A percentile compares a stretch with the other conserved stretches of the same genome.
These are phyloP conservation scores for Apiotrichum mycotoxinovorans DNA, from an alignment of 1,284 basidiomycete genomes.

Conservation along the genomic window DNA sequence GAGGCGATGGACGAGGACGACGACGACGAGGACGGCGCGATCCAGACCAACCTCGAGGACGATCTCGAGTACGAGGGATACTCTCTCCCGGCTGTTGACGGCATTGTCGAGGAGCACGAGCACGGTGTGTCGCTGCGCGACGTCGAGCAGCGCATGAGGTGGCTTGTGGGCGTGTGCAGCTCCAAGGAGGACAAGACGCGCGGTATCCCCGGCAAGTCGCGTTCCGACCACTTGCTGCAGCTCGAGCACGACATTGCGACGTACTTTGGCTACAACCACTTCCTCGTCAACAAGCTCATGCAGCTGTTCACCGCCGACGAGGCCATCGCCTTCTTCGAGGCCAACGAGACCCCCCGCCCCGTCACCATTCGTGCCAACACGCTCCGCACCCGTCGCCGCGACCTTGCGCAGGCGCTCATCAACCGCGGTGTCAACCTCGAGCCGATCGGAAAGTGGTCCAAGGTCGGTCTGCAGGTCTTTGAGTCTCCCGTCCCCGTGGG, in stretches of 20 bases:
- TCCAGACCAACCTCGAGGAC: constrained; percentile 54
- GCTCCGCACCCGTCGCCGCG: constrained; percentile 84
- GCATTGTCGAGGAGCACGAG: constrained; percentile 74
- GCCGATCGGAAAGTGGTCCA: constrained; percentile 98
- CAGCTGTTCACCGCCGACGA: constrained; percentile 89
- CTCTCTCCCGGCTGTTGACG: constrained; percentile 73
- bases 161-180: constrained; percentile 74
- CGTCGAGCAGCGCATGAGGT: constrained; percentile 83
- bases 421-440: constrained; percentile 96
- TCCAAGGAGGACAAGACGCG: constrained; percentile 66
- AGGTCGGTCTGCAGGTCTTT: constrained; percentile 96
- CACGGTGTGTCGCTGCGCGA: constrained; percentile 66
- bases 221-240: constrained; percentile 87
- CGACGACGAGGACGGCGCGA: constrained; percentile 47
- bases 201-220: constrained; percentile 61
- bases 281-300: constrained; percentile 91
- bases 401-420: constrained; percentile 90
- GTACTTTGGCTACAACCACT: constrained; percentile 98
- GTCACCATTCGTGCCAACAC: constrained; percentile 99
- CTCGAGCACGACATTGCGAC: constrained; percentile 81
- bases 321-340: constrained; percentile 98
- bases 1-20: constrained; percentile 26
- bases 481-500: constrained; percentile 93
- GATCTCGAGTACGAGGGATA: constrained; percentile 65
- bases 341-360: constrained; percentile 92